These are phyloP conservation scores for Colletotrichum nymphaeae DNA, from an alignment of 2,329 filamentous ascomycete genomes.

Conservation along the genomic window DNA sequence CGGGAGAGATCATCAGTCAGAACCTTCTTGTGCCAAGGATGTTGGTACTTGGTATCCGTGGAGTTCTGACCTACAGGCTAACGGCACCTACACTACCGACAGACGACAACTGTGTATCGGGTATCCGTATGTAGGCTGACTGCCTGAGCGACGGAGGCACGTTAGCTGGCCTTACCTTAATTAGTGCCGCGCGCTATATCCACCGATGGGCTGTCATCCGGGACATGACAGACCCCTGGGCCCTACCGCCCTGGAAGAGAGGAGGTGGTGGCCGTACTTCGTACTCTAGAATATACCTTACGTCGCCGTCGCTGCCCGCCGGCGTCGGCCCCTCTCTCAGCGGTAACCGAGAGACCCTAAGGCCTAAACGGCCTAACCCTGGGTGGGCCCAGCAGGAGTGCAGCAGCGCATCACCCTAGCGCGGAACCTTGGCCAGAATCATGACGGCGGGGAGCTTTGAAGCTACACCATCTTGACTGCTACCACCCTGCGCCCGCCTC, in stretches of 20 bases:
- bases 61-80: neutral
- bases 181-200: constrained; percentile 13
- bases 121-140: neutral
- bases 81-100: neutral
- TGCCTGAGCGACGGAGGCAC: neutral
- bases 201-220: constrained; percentile 21
- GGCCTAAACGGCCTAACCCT: constrained; percentile 13
- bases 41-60: neutral
- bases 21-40: neutral
- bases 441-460: neutral
- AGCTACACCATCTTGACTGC: neutral
- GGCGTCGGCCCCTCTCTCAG: constrained; percentile 11
- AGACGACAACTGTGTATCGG: neutral
- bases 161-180: neutral
- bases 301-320: neutral
- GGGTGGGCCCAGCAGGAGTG: neutral
- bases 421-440: constrained; percentile 10
- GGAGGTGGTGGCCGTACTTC: neutral
- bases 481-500: neutral
- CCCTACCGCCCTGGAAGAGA: neutral
- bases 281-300: neutral
- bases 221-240: constrained; percentile 20
- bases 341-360: constrained; percentile 11
- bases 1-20: no score
- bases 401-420: neutral